A percentile compares a stretch with the other conserved stretches of the same genome.
These are phyloP conservation scores for Monoraphidium neglectum DNA, from an alignment of 139 green algal species.

Conservation along the genomic window DNA sequence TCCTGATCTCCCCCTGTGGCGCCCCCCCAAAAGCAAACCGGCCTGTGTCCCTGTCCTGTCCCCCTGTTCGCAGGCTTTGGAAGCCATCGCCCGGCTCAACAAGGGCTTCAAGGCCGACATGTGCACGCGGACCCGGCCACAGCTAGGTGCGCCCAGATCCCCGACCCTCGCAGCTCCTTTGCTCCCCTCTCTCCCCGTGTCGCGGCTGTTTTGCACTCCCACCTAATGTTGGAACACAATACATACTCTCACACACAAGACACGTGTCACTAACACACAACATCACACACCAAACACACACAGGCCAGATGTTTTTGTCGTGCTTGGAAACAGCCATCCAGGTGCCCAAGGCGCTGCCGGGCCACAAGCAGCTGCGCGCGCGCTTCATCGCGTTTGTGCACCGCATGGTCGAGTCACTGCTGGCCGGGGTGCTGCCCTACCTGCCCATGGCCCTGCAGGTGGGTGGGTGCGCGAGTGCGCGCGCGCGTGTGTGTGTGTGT, in stretches of 20 bases:
- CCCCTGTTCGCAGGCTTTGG: too few species aligned
- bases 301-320: slow-evolving; percentile 39
- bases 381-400: slow-evolving; percentile 84
- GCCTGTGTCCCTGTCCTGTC: too few species aligned
- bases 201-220: too few species aligned
- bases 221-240: too few species aligned
- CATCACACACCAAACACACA: too few species aligned
- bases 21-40: too few species aligned
- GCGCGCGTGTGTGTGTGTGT: neutral
- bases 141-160: slow-evolving; percentile 48
- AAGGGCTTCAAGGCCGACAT: slow-evolving; percentile 80
- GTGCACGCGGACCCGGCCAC: slow-evolving; percentile 54
- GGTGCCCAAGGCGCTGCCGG: slow-evolving; percentile 53
- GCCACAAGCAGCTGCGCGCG: slow-evolving; percentile 59
- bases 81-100: slow-evolving; percentile 71
- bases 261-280: too few species aligned
- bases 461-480: slow-evolving; percentile 45
- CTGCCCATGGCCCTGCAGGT: slow-evolving; percentile 63
- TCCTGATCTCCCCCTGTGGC: too few species aligned
- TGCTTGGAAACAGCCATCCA: slow-evolving; percentile 55
- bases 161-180: too few species aligned
- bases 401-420: slow-evolving; percentile 84
- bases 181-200: too few species aligned
- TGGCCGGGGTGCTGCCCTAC: slow-evolving; percentile 49
- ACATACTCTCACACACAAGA: too few species aligned